These are phyloP conservation scores for Talaromyces sp. DNA, from an alignment of 2,329 filamentous ascomycete species.

Conservation along the genomic window DNA sequence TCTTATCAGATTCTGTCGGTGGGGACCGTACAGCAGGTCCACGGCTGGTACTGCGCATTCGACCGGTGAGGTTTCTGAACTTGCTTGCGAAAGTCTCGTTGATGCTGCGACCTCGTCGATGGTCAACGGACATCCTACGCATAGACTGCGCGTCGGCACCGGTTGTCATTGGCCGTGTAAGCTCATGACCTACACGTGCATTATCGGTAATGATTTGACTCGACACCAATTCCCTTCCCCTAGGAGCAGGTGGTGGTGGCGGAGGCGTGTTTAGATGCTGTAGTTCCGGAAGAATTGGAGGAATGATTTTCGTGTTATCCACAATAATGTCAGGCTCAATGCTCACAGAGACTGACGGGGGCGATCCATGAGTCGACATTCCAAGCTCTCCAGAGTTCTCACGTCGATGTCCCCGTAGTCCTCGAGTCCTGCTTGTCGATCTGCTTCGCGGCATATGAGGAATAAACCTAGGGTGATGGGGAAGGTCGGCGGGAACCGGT, in stretches of 20 bases:
- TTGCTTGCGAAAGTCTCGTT: constrained; percentile 57
- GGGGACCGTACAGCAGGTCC: constrained; percentile 49
- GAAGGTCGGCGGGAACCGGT: constrained; percentile 31
- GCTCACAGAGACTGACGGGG: constrained; percentile 46
- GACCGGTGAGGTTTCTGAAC: constrained; percentile 54
- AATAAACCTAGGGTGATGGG: constrained; percentile 41
- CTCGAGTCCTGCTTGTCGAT: constrained; percentile 39
- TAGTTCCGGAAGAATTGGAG: constrained; percentile 58
- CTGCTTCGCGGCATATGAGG: constrained; percentile 39
- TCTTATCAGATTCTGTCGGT: constrained; percentile 28
- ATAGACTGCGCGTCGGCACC: constrained; percentile 31
- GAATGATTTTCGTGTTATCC: constrained; percentile 27
- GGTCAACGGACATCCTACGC: constrained; percentile 44
- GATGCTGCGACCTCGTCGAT: constrained; percentile 54
- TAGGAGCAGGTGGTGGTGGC: constrained; percentile 48
- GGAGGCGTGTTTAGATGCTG: constrained; percentile 58
- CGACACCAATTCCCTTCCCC: constrained; percentile 36
- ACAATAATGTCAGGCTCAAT: constrained; percentile 47
- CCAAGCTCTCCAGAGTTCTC: constrained; percentile 28
- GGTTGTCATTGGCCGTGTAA: constrained; percentile 38
- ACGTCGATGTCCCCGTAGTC: constrained; percentile 28
- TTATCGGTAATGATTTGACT: constrained; percentile 43
- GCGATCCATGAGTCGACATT: constrained; percentile 28
- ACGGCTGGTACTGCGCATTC: constrained; percentile 57
- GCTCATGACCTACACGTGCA: constrained; percentile 33